Conservation (phyloP, 768 basidiomycete species). For the Leucosporidium yakuticum region DNA sequence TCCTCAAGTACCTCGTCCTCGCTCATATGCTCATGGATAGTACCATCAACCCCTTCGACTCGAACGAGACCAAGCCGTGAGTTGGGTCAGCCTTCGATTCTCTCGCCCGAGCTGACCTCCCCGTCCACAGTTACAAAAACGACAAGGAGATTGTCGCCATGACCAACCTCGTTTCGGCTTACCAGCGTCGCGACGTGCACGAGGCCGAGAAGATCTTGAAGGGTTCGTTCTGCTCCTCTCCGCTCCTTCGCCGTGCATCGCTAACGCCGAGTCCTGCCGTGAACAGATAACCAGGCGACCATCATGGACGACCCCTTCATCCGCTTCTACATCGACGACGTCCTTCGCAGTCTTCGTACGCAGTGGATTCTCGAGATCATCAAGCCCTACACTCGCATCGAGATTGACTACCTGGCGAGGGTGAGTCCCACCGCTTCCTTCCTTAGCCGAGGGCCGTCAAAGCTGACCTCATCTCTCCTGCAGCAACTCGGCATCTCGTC, state of each 20-base stretch:
- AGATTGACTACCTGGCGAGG: constrained; percentile 86
- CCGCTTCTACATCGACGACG: constrained; percentile 88
- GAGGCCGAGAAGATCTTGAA: constrained; percentile 92
- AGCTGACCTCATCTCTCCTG: background rate
- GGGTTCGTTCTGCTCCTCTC: constrained; percentile 50
- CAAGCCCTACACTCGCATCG: constrained; percentile 92
- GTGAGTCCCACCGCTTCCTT: constrained; percentile 46
- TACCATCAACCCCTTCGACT: constrained; percentile 98
- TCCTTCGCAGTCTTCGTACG: constrained; percentile 85
- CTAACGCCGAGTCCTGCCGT: background rate
- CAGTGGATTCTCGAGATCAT: constrained; percentile 97
- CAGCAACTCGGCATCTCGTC: constrained; percentile 94
- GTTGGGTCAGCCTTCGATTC: background rate
- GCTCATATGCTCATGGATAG: constrained; percentile 98
- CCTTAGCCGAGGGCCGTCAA: background rate
- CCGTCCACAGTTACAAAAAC: constrained; percentile 67
- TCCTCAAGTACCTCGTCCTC: constrained; percentile 93
- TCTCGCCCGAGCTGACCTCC: background rate
- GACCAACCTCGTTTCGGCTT: constrained; percentile 94
- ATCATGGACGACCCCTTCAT: constrained; percentile 97
- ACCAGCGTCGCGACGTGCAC: constrained; percentile 92
- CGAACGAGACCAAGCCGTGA: constrained; percentile 97
- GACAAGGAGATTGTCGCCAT: constrained; percentile 96
- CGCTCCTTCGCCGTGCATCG: background rate
- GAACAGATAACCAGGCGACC: constrained; percentile 80